Conservation (phyloP, 176 grass and related monocot species). For the Paspalum notatum region DNA sequence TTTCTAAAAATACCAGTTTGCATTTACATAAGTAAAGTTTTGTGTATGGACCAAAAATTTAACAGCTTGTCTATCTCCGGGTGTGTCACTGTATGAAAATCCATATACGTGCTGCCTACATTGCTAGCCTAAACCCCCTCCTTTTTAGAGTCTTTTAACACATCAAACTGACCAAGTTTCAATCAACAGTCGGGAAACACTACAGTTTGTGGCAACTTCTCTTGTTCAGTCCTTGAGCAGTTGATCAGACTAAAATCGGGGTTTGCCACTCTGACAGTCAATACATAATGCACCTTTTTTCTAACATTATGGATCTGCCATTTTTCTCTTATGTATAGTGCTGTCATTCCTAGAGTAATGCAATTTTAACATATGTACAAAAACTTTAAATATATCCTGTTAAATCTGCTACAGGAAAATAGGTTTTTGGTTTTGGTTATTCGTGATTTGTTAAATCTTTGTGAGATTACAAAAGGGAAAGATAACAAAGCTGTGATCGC, state of each 20-base stretch:
- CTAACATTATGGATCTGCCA: conserved; percentile 7
- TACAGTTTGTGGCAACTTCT: background rate
- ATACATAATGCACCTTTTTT: background rate
- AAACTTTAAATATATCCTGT: background rate
- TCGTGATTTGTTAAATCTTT: conserved; percentile 75
- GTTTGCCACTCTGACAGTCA: background rate
- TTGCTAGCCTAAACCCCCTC: too few relatives aligned
- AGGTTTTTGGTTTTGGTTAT: conserved; percentile 84
- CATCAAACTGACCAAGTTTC: background rate
- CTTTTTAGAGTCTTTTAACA: background rate
- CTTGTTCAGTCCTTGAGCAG: background rate
- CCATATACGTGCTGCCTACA: too few relatives aligned
- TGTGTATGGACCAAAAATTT: too few relatives aligned
- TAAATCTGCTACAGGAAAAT: conserved; percentile 61
- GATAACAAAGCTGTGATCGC: conserved; percentile 89
- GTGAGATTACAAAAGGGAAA: conserved; percentile 76
- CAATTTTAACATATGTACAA: background rate
- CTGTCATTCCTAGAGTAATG: background rate
- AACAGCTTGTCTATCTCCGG: too few relatives aligned
- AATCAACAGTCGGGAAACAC: background rate
- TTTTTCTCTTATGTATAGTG: background rate
- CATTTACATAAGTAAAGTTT: too few relatives aligned
- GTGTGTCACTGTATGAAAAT: too few relatives aligned
- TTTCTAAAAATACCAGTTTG: background rate
- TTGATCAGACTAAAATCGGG: background rate